A percentile compares a stretch with the other conserved stretches of the same genome.
Conservation (phyloP, 2,329 filamentous ascomycete genomes). For the Talaromyces sp. region DNA sequence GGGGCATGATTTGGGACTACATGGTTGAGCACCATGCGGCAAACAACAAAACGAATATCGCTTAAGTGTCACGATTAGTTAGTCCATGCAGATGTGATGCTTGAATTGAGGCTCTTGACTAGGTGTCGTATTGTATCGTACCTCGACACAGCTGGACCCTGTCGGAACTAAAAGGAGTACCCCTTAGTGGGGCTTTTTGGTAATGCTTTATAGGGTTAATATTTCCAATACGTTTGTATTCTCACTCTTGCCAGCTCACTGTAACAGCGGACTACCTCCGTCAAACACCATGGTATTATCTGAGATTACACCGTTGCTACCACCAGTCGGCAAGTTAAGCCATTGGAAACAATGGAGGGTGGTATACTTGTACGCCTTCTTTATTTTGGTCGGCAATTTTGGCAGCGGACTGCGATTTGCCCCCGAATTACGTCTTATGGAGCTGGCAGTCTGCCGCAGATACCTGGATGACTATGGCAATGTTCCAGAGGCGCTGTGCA, state of each 20-base stretch:
- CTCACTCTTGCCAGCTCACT: no score
- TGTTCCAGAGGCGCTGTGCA: slow-evolving; percentile 3
- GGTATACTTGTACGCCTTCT: background rate
- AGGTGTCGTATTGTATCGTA: no score
- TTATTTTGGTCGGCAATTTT: background rate
- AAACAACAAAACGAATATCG: background rate
- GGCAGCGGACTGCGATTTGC: background rate
- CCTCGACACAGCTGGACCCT: no score
- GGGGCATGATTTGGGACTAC: background rate
- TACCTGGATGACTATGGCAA: background rate
- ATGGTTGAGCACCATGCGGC: background rate
- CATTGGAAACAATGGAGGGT: slow-evolving; percentile 1
- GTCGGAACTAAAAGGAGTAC: no score
- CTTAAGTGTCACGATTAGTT: no score
- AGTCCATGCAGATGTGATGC: background rate
- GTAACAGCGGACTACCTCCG: no score
- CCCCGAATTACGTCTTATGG: no score
- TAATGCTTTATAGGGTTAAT: no score
- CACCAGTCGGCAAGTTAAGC: background rate
- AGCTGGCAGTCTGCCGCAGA: no score
- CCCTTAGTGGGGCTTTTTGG: no score
- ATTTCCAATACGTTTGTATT: no score
- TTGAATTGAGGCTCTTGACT: no score
- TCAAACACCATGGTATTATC: background rate
- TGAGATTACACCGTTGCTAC: background rate